Evolutionary conservation across 352 stramenopile species (phyloP).

Genomic region (Elongisporangium prolatum): DNA sequence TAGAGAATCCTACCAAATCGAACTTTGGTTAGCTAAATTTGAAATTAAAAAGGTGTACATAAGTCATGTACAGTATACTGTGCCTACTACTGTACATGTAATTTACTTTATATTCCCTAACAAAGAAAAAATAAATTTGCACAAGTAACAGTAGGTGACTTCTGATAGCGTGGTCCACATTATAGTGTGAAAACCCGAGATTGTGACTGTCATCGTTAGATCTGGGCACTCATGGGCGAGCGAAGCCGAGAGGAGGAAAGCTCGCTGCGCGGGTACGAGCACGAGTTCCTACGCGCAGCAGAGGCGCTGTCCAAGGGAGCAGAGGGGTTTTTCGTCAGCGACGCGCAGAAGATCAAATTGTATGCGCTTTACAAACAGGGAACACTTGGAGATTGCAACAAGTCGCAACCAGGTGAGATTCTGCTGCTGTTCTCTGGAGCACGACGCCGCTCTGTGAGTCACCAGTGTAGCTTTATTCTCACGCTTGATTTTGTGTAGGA

Average conservation of each 20-base stretch:
- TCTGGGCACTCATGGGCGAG: slow-evolving; percentile 2
- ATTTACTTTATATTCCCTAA: too few species aligned
- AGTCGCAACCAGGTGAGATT: slow-evolving; percentile 37
- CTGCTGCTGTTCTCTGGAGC: neutral
- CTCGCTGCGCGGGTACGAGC: slow-evolving; percentile 39
- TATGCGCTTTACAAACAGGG: slow-evolving; percentile 83
- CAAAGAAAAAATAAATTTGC: too few species aligned
- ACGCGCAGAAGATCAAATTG: slow-evolving; percentile 72
- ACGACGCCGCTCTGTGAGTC: too few species aligned
- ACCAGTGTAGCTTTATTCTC: neutral
- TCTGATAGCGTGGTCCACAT: neutral
- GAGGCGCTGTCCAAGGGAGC: slow-evolving; percentile 28
- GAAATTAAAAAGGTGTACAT: too few species aligned
- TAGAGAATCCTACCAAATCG: too few species aligned
- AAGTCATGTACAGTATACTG: too few species aligned
- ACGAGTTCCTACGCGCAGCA: slow-evolving; percentile 44
- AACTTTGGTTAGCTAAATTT: too few species aligned
- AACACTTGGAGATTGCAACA: slow-evolving; percentile 54
- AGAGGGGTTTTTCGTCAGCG: slow-evolving; percentile 26
- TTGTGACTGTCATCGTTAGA: neutral
- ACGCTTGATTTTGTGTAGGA: slow-evolving; percentile 10
- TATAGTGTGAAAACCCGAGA: neutral
- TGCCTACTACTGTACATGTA: too few species aligned
- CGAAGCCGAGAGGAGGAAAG: slow-evolving; percentile 33
- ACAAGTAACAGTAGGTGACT: too few species aligned